Evolutionary conservation across 2,329 filamentous ascomycete genomes (phyloP), one percentile per base, ranked within the genome.

Genomic region (Coniochaeta ligniaria): DNA sequence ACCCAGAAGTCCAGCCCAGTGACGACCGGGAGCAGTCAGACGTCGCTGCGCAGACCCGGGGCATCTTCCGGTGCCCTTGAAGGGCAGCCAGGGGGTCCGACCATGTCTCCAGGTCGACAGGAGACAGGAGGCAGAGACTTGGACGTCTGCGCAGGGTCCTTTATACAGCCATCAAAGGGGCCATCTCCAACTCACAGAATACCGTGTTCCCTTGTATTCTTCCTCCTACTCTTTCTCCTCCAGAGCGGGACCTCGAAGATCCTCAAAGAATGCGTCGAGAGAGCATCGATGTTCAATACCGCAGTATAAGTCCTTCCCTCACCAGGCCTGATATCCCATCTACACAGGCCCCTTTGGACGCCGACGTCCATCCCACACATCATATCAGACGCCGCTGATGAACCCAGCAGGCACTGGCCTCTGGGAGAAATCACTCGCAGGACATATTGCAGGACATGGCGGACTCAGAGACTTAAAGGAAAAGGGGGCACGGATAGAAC

Each of bases 401-500:
- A 41, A 11, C n/a, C 16, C 16, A n/a, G 17, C 16, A 41, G 17
- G 9, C 38, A 41, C 38, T 41, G 5, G 11, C 17, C 11, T 16
- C 4, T 20, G 35, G 6, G 35, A 12, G 38, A 41, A 3, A 16
- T 17, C 4, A 6, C n/a, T 47, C 20, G 6, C 5, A 20, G 24
- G 2, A 14, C 43, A 52, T 52, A 31, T 17, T 52, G 22, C 24
- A 52, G 26, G 24, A 28, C 47, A 31, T 52, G 47, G 47, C 47
- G 43, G 43, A 52, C 22, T 26, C 6, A n/a, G 2, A 17, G 9
- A 41, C 59, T 17, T 20, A 16, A 55, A 3, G 35, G 24, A 54
- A 16, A 41, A 16, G 47, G 22, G 55, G 28, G 7, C 35, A 36
- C 20, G 54, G 45, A 33, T 17, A 58, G 4, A 35, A 76, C 87